Evolutionary conservation across 2,329 filamentous ascomycete species (phyloP).

Genomic region (Hymenotorrendiella dingleyae): DNA sequence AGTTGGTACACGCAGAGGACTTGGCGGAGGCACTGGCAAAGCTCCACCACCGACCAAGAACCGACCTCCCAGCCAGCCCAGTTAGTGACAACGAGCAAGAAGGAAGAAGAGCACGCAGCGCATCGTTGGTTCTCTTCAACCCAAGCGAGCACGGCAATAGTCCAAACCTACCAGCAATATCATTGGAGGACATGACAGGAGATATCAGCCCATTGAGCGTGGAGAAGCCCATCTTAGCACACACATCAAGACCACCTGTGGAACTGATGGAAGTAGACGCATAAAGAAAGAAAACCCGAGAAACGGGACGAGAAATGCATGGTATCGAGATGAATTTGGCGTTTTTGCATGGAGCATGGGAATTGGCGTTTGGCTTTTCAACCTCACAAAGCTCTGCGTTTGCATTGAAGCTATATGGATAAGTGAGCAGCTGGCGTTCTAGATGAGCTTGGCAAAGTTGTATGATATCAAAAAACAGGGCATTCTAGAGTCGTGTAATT

Average conservation of each 20-base stretch:
- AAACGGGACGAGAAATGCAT: neutral
- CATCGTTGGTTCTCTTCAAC: slow-evolving; percentile 62
- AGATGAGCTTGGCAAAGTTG: slow-evolving; percentile 7
- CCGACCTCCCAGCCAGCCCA: slow-evolving; percentile 37
- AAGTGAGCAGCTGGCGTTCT: slow-evolving; percentile 7
- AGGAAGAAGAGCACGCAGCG: slow-evolving; percentile 41
- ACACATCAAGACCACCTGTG: slow-evolving; percentile 58
- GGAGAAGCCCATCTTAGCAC: slow-evolving; percentile 46
- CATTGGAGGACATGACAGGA: slow-evolving; percentile 61
- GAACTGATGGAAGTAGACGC: slow-evolving; percentile 48
- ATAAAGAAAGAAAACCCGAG: neutral
- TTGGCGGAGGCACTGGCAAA: slow-evolving; percentile 60
- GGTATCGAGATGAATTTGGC: neutral
- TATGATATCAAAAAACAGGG: slow-evolving; percentile 7
- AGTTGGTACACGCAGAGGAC: slow-evolving; percentile 63
- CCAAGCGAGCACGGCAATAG: slow-evolving; percentile 50
- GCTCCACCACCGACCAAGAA: slow-evolving; percentile 42
- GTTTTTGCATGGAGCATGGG: slow-evolving; percentile 1
- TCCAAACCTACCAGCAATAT: slow-evolving; percentile 56
- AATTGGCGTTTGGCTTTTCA: slow-evolving; percentile 7
- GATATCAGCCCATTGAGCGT: slow-evolving; percentile 39
- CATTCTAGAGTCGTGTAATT: neutral
- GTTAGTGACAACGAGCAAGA: slow-evolving; percentile 32
- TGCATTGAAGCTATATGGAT: slow-evolving; percentile 18
- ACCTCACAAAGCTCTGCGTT: slow-evolving; percentile 16